Evolutionary conservation across 31 red algal genomes (phyloP).

Genomic region (Endocladia muricata): DNA sequence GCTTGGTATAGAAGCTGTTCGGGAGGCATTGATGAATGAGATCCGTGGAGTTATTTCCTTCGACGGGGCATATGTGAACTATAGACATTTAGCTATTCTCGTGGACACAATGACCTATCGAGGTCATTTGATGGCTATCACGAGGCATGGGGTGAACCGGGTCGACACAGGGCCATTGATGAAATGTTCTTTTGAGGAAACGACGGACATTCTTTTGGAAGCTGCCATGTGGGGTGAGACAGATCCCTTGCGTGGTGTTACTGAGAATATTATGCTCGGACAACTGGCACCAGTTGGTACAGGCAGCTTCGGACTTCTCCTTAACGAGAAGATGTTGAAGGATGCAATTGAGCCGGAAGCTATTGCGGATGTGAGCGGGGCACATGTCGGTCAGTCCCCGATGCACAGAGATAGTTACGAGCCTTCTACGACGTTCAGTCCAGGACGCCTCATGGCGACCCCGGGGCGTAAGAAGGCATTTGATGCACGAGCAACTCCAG

Average conservation of each 20-base stretch:
- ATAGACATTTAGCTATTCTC: slow-evolving; percentile 93
- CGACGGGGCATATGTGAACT: slow-evolving; percentile 94
- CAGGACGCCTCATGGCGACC: slow-evolving; percentile 14
- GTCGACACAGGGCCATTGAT: slow-evolving; percentile 89
- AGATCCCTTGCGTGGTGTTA: slow-evolving; percentile 77
- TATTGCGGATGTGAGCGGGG: slow-evolving; percentile 26
- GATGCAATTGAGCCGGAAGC: slow-evolving; percentile 62
- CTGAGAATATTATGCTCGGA: slow-evolving; percentile 94
- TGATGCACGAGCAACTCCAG: slow-evolving; percentile 59
- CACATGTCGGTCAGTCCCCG: slow-evolving; percentile 14
- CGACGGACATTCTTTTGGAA: slow-evolving; percentile 87
- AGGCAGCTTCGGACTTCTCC: slow-evolving; percentile 76
- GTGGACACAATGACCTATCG: slow-evolving; percentile 95
- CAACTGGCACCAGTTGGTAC: slow-evolving; percentile 88
- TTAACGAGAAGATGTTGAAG: slow-evolving; percentile 84
- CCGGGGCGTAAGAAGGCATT: slow-evolving; percentile 47
- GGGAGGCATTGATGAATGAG: slow-evolving; percentile 84
- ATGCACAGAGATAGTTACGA: slow-evolving; percentile 8
- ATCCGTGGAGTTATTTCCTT: slow-evolving; percentile 93
- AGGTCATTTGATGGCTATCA: slow-evolving; percentile 90
- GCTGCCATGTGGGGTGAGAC: slow-evolving; percentile 78
- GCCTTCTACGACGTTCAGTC: not conserved
- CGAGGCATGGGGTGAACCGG: slow-evolving; percentile 91
- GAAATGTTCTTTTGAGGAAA: slow-evolving; percentile 97
- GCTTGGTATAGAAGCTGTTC: slow-evolving; percentile 90